These are phyloP conservation scores for Thinopyrum elongatum DNA, from an alignment of 176 grass and related monocot species.

Conservation along the genomic window DNA sequence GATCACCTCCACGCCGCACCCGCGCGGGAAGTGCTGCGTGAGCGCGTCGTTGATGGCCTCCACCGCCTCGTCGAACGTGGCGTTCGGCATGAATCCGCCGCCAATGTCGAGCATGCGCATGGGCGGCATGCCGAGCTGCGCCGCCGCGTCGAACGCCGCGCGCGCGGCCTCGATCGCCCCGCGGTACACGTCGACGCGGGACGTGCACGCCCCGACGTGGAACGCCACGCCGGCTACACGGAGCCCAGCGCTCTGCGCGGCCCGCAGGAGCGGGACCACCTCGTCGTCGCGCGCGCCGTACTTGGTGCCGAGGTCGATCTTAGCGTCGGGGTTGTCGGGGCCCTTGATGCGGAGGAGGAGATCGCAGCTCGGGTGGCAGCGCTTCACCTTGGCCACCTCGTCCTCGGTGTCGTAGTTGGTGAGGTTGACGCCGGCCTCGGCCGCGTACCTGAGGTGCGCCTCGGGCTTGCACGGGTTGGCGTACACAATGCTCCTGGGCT, in stretches of 20 bases:
- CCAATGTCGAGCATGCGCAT: constrained; percentile 16
- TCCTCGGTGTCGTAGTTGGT: background rate
- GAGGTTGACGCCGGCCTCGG: background rate
- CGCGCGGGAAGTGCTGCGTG: background rate
- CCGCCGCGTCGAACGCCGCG: background rate
- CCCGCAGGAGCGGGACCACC: background rate
- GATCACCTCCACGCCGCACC: background rate
- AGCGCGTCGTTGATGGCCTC: background rate
- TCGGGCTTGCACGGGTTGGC: constrained; percentile 17
- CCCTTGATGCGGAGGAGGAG: background rate
- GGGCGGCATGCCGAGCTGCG: background rate
- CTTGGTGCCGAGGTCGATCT: background rate
- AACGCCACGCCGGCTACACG: background rate
- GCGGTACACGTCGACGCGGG: background rate
- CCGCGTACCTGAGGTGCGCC: background rate
- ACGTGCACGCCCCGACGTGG: background rate
- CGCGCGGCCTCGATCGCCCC: background rate
- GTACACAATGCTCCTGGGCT: background rate
- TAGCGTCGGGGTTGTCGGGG: background rate
- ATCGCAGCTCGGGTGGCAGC: background rate
- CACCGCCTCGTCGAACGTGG: background rate
- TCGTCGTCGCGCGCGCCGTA: background rate
- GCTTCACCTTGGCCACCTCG: constrained; percentile 5
- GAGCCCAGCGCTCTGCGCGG: background rate
- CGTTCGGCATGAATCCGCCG: background rate